Base-by-base conservation (phyloP, 148 eudicot genomes). In the Camellia lanceoleosa region DNA sequence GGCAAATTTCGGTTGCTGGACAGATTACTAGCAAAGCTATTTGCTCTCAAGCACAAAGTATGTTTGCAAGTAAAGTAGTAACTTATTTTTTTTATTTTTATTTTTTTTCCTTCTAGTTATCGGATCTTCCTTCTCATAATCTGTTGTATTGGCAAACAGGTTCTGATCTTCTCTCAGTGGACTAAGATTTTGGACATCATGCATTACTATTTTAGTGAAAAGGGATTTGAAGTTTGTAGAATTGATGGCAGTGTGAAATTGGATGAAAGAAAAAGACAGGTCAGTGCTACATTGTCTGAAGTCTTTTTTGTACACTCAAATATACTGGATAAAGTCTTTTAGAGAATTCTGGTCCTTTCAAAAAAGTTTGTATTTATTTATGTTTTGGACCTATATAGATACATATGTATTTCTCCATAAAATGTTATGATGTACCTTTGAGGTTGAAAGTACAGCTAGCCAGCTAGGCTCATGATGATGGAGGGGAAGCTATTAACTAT, bases 141-240 rank as follows among this genome's bases (percentile, higher is more conserved):
- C 54, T 54, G 16, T 81, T 75, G 11, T 65, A 18, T 74, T 71
- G 66, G 69, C 59, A 74, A 41, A 56, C 89, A 97, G 99, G 99
- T 94, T 83, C 84, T 97, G 72, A 90, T 97, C 71, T 97, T 97
- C 78, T 94, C 98, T 46, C 99, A 97, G 82, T 94, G 98, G 99
- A 92, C 98, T 30, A 94, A 86, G 84, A 85, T 97, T 62, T 83
- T 97, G 80, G 98, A 97, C 85, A 87, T 97, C 78, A 90, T 97
- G 90, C 91, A 94, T 69, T 97, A 92, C 82, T 97, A 97, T 81
- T 91, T 94, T 42, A 90, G 89, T 78, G 97, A 94, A 85, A 97
- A 80, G 76, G 98, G 97, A 41, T 83, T 86, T 73, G 76, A 85
- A 52, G 97, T 97, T 71, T 97, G 99, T 87, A 89, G 99, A 86